Evolutionary conservation across 2,329 filamentous ascomycete species (phyloP), one percentile per base, ranked within the genome.

Genomic region (Aspergillus arachidicola): DNA sequence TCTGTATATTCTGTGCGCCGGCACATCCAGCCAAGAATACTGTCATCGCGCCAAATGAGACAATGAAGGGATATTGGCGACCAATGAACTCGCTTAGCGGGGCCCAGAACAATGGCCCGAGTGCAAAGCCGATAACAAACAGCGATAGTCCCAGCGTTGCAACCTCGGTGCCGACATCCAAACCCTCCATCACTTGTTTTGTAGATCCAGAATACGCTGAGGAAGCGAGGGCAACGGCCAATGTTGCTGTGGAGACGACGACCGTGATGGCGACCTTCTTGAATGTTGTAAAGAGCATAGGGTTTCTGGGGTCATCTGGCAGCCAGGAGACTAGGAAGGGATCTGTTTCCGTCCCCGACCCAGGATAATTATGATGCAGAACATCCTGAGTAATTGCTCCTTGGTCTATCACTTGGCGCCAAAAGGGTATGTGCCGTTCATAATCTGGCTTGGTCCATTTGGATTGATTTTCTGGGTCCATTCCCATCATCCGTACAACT

Each of bases 1-100:
- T 83, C 50, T 66, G 38, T 26, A 66, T 66, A n/a, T 66, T 66
- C 26, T 84, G 78, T 0, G 84, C 78, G 16, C 82, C 87, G 2
- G 85, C 84, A 23, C 81, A 81, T 6, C 81, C 87, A 16, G 84
- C 86, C 66, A 85, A 87, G 71, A 90, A 90, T 1, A 81, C 83
- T 1, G 83, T 83, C 65, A 89, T 80, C 6, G 60, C 23, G 1
- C 58, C 45, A 38, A 70, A 71, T 9, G 66, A 71, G 19, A 50
- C 46, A 5, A 66, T 34, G 45, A 72, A 71, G 9, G 68, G 61
- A 23, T 64, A 36, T 57, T 72, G 70, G 30, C 71, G 68, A 9
- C 71, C 71, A 50, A 65, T 69, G 36, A 69, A 43, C 63, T 72
- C 70, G 60, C 68, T 70, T 58, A 72, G 41, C 2, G 69, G 69